Conservation (phyloP, 2,329 filamentous ascomycete genomes). For the Colletotrichum brevisporum region DNA sequence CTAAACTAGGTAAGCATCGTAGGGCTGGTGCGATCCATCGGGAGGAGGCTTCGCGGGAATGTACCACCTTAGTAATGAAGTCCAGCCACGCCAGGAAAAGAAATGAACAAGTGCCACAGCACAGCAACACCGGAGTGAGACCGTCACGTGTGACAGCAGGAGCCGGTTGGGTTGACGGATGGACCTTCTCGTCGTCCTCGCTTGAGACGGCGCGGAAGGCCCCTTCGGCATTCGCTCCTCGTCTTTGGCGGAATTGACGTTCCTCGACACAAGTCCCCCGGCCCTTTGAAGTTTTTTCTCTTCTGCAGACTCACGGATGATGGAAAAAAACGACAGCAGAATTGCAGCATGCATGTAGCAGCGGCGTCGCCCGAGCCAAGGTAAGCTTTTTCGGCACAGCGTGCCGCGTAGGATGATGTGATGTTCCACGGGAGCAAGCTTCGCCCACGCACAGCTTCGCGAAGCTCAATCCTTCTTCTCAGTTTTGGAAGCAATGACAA, state of each 20-base stretch:
- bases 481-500: not conserved
- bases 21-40: not conserved
- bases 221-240: not conserved
- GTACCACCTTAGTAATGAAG: too few species aligned
- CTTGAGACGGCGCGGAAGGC: too few species aligned
- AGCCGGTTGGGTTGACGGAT: not conserved
- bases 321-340: not conserved
- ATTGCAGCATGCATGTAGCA: not conserved
- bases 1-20: slow-evolving; percentile 1
- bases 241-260: slow-evolving; percentile 6
- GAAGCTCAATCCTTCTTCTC: not conserved
- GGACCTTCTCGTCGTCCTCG: not conserved
- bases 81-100: slow-evolving; percentile 11
- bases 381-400: slow-evolving; percentile 16
- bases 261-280: not conserved
- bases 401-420: not conserved
- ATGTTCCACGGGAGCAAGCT: slow-evolving; percentile 7
- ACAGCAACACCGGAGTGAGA: not conserved
- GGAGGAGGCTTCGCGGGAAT: slow-evolving; percentile 3
- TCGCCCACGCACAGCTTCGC: not conserved
- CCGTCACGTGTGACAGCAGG: not conserved
- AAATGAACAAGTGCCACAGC: not conserved
- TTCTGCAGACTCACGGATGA: not conserved
- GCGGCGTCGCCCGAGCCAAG: not conserved
- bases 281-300: not conserved